Conservation (phyloP, 768 basidiomycete species). For the Russula foetens region DNA sequence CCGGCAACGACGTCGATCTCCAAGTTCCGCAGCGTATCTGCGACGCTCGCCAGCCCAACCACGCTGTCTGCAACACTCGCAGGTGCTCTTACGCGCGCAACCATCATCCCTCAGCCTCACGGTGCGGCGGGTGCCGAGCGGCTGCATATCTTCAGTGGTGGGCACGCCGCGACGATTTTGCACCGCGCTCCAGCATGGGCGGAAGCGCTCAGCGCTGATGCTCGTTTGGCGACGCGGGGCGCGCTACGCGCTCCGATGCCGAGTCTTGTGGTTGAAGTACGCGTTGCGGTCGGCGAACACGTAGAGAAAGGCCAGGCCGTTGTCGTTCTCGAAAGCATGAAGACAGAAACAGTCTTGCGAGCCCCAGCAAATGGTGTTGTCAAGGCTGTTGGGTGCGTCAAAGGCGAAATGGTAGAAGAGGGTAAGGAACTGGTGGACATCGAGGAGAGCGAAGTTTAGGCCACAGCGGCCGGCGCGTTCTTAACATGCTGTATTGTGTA, state of each 20-base stretch:
- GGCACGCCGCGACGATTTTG: conserved; percentile 55
- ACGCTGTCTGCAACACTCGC: conserved; percentile 47
- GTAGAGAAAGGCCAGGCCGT: conserved; percentile 78
- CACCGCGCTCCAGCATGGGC: conserved; percentile 68
- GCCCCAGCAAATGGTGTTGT: conserved; percentile 64
- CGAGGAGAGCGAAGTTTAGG: conserved; percentile 31
- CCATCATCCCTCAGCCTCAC: conserved; percentile 65
- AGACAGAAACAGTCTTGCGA: conserved; percentile 87
- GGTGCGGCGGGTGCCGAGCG: conserved; percentile 50
- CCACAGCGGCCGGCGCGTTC: neutral
- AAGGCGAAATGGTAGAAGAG: conserved; percentile 90
- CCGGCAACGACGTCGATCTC: conserved; percentile 27
- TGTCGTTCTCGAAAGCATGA: conserved; percentile 92
- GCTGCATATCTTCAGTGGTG: conserved; percentile 63
- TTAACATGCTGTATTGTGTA: neutral
- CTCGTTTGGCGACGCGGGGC: conserved; percentile 47
- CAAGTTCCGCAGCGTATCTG: conserved; percentile 38
- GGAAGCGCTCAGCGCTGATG: conserved; percentile 53
- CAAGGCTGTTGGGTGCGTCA: conserved; percentile 61
- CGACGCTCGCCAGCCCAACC: conserved; percentile 46
- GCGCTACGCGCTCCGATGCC: conserved; percentile 83
- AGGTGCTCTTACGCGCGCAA: conserved; percentile 44
- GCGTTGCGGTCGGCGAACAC: conserved; percentile 64
- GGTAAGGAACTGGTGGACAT: conserved; percentile 72
- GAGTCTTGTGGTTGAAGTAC: conserved; percentile 86